A percentile compares a stretch with the other conserved stretches of the same genome.
Conservation (phyloP, 2,329 filamentous ascomycete genomes). For the Cordyceps javanica region DNA sequence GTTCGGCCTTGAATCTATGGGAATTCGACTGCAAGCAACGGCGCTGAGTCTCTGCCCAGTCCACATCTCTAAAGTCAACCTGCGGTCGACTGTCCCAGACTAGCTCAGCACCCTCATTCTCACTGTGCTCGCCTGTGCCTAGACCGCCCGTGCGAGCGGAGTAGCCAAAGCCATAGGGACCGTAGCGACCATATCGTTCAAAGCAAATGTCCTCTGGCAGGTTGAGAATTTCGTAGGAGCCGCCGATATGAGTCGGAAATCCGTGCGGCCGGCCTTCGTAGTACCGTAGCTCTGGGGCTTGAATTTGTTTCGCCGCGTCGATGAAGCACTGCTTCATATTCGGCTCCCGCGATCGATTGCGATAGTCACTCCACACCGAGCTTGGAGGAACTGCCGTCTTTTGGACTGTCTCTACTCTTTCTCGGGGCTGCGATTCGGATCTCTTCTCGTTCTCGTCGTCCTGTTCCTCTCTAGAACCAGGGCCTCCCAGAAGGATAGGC, state of each 20-base stretch:
- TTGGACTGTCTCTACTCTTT: constrained; percentile 10
- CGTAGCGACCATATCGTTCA: constrained; percentile 81
- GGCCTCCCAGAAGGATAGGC: constrained; percentile 23
- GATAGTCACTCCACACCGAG: constrained; percentile 29
- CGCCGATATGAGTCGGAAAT: constrained; percentile 77
- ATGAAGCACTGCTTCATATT: constrained; percentile 71
- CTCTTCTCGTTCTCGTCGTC: constrained; percentile 4
- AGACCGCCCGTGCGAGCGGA: constrained; percentile 70
- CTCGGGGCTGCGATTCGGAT: constrained; percentile 15
- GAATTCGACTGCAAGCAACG: constrained; percentile 67
- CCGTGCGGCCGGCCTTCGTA: constrained; percentile 75
- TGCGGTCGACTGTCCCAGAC: constrained; percentile 68
- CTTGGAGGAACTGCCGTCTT: constrained; percentile 23
- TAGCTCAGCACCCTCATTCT: constrained; percentile 70
- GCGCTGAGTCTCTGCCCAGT: constrained; percentile 74
- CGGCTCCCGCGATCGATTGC: constrained; percentile 35
- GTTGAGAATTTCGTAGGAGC: constrained; percentile 77
- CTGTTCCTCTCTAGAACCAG: neutral
- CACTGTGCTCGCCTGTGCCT: constrained; percentile 78
- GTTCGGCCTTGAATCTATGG: constrained; percentile 56
- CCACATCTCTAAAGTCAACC: constrained; percentile 69
- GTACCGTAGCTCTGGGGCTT: constrained; percentile 64
- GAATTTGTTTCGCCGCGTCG: constrained; percentile 58
- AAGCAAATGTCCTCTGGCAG: constrained; percentile 86
- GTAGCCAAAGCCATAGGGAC: constrained; percentile 87